These are phyloP conservation scores for Tetracladium setigerum DNA, from an alignment of 495 filamentous ascomycete genomes.

Conservation along the genomic window DNA sequence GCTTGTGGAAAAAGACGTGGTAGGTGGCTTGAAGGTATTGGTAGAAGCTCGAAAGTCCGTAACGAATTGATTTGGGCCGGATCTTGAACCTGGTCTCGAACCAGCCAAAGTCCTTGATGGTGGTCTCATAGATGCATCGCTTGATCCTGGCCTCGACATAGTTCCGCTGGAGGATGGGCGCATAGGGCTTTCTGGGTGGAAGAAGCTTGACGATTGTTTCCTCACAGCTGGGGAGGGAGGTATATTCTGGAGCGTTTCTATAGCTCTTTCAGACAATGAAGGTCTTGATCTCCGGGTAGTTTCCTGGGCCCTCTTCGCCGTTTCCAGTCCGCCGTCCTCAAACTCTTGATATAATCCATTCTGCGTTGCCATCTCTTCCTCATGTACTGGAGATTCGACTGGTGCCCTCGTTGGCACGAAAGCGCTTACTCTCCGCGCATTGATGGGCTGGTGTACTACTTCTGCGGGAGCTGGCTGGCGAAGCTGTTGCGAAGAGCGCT, in stretches of 20 bases:
- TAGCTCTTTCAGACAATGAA: constrained; percentile 62
- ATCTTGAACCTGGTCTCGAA: constrained; percentile 33
- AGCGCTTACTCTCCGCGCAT: no score
- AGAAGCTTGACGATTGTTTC: constrained; percentile 53
- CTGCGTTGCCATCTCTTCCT: no score
- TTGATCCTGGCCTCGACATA: constrained; percentile 13
- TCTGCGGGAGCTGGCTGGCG: no score
- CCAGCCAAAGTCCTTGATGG: constrained; percentile 41
- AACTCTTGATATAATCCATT: no score
- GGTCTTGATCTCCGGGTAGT: constrained; percentile 24
- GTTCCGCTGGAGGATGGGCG: constrained; percentile 38
- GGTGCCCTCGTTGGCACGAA: no score
- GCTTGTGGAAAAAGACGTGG: constrained; percentile 19
- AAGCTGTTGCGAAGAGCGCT: no score
- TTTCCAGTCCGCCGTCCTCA: not conserved
- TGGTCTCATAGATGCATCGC: constrained; percentile 27
- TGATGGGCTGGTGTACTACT: no score
- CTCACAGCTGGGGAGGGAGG: constrained; percentile 55
- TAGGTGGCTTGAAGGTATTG: constrained; percentile 20
- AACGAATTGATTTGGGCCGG: constrained; percentile 28
- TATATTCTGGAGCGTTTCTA: constrained; percentile 57
- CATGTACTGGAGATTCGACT: no score
- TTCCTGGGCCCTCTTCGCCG: constrained; percentile 12
- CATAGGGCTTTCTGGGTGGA: constrained; percentile 47
- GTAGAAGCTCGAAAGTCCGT: constrained; percentile 21